These are phyloP conservation scores for Penicillium lividum DNA, from an alignment of 495 filamentous ascomycete genomes.

Conservation along the genomic window DNA sequence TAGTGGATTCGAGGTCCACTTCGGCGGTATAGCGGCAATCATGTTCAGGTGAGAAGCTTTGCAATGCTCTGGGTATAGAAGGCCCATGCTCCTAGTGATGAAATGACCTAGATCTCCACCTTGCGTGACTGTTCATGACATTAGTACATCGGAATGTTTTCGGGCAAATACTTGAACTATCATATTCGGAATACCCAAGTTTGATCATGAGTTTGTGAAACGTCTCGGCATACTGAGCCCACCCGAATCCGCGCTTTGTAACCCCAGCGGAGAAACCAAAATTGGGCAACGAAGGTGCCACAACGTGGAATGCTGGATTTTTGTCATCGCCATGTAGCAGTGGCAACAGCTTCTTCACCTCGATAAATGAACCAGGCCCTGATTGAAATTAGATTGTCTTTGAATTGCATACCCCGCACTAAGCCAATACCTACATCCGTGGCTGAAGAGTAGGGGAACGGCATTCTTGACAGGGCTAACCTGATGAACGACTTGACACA, in stretches of 20 bases:
- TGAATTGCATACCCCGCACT: not conserved
- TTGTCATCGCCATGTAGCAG: conserved; percentile 24
- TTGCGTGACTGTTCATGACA: conserved; percentile 47
- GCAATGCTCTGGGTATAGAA: conserved; percentile 56
- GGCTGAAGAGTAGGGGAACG: conserved; percentile 46
- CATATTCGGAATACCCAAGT: conserved; percentile 67
- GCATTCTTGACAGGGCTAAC: conserved; percentile 31
- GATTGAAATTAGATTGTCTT: not conserved
- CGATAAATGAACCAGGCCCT: conserved; percentile 44
- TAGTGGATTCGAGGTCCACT: conserved; percentile 20
- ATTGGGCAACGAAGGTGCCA: conserved; percentile 47
- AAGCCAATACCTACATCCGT: conserved; percentile 39
- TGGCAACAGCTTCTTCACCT: conserved; percentile 40
- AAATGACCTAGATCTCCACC: conserved; percentile 70
- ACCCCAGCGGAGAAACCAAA: conserved; percentile 44
- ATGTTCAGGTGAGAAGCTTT: conserved; percentile 68
- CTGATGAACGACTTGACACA: conserved; percentile 39
- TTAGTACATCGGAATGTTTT: not conserved
- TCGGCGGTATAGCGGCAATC: conserved; percentile 40
- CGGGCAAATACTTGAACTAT: conserved; percentile 15
- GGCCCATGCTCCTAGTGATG: conserved; percentile 59
- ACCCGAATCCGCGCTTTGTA: conserved; percentile 50
- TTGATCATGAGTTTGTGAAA: conserved; percentile 66
- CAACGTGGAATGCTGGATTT: conserved; percentile 43
- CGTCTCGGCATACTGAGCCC: conserved; percentile 61